Conservation (phyloP, 805 yeast species). For the Sporopachydermia lactativora region DNA sequence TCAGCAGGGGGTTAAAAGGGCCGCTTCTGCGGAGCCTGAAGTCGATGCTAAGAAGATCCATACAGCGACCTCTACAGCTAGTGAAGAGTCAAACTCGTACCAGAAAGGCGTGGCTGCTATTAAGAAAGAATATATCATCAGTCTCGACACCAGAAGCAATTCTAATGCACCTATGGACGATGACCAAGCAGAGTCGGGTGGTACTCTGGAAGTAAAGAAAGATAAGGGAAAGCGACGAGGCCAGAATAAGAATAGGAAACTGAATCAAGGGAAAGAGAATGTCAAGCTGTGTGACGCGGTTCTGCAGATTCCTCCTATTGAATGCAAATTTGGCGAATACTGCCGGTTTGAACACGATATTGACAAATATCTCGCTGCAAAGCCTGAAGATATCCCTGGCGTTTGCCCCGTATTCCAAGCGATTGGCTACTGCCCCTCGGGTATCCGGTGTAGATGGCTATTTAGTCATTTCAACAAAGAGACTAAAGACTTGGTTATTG, state of each 20-base stretch:
- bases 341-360: slow-evolving; percentile 76
- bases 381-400: slow-evolving; percentile 63
- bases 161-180: slow-evolving; percentile 14
- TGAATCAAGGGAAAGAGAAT: slow-evolving; percentile 51
- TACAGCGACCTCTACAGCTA: too few relatives aligned
- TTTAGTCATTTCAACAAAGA: slow-evolving; percentile 47
- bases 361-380: slow-evolving; percentile 42
- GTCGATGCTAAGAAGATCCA: slow-evolving; percentile 1
- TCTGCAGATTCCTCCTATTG: slow-evolving; percentile 33
- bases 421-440: slow-evolving; percentile 85
- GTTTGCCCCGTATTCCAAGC: slow-evolving; percentile 72
- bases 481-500: slow-evolving; percentile 29
- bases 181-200: slow-evolving; percentile 32
- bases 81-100: too few relatives aligned
- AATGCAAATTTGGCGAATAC: slow-evolving; percentile 11
- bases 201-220: slow-evolving; percentile 20
- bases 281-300: slow-evolving; percentile 49
- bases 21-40: too few relatives aligned
- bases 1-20: too few relatives aligned
- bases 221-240: slow-evolving; percentile 46
- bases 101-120: slow-evolving; percentile 62
- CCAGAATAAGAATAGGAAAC: slow-evolving; percentile 72
- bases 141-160: slow-evolving; percentile 12
- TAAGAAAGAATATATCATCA: slow-evolving; percentile 53
- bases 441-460: slow-evolving; percentile 87